phyloP scores from a whole-genome alignment of 129 eudicot species.

The Centrapalus pauciflorus region DNA sequence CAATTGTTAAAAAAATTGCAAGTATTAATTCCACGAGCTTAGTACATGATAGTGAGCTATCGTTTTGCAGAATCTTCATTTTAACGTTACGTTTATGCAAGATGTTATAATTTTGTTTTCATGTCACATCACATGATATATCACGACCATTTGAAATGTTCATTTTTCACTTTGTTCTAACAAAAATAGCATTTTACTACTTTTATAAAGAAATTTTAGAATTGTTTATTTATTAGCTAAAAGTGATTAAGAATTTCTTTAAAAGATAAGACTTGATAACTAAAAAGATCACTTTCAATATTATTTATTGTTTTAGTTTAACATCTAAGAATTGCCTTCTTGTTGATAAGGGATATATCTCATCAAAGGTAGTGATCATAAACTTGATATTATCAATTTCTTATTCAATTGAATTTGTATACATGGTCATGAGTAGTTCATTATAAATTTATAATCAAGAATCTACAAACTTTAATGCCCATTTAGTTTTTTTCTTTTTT shows the following conservation, averaged over 20 bases:
- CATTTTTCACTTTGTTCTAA: too few relatives aligned
- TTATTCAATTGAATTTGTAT: not conserved
- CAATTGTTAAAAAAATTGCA: not conserved
- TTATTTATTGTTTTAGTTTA: conserved; percentile 11
- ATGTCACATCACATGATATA: not conserved
- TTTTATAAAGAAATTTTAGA: not conserved
- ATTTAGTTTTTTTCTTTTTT: not conserved
- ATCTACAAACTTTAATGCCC: too few relatives aligned
- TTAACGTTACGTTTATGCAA: not conserved
- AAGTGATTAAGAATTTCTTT: not conserved
- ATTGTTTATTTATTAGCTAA: not conserved
- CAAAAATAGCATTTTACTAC: too few relatives aligned
- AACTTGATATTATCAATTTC: not conserved
- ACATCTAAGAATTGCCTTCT: conserved; percentile 21
- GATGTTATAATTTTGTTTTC: not conserved
- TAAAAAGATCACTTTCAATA: conserved; percentile 6
- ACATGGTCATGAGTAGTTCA: not conserved
- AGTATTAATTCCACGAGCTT: not conserved
- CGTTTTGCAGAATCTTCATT: not conserved
- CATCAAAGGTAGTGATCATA: not conserved
- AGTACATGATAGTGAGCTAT: not conserved
- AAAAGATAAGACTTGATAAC: conserved; percentile 10
- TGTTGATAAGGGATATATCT: conserved; percentile 3
- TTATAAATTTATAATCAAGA: not conserved
- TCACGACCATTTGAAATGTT: too few relatives aligned